These are phyloP conservation scores for Eucalyptus melliodora DNA, from an alignment of 345 rosid species.

Conservation along the genomic window DNA sequence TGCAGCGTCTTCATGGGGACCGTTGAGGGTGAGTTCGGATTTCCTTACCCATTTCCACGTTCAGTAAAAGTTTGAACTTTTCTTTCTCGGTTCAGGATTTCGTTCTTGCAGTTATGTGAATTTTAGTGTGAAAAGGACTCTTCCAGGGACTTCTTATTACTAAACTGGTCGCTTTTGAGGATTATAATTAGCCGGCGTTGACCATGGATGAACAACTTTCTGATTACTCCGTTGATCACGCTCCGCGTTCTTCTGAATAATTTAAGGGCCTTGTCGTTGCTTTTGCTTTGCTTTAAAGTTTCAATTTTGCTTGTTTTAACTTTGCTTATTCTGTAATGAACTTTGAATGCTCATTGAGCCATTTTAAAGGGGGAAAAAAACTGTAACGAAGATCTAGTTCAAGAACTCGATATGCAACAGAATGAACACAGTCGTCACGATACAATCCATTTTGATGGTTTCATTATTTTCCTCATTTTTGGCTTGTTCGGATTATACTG, in stretches of 20 bases:
- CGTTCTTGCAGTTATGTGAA: not conserved
- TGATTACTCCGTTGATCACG: not conserved
- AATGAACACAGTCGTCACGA: not conserved
- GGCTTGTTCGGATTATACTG: not conserved
- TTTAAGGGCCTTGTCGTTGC: not conserved
- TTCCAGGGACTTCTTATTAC: not conserved
- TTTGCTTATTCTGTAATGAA: not conserved
- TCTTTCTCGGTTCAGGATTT: not conserved
- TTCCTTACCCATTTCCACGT: not conserved
- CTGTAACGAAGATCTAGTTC: not conserved
- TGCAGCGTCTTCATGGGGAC: conserved; percentile 70
- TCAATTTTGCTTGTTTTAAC: not conserved
- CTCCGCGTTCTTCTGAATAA: not conserved
- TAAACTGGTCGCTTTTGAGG: not conserved
- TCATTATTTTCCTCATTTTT: not conserved
- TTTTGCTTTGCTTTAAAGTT: not conserved
- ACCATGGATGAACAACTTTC: not conserved
- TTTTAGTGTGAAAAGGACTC: not conserved
- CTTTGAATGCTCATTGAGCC: not conserved
- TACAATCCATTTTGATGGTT: not conserved
- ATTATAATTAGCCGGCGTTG: not conserved
- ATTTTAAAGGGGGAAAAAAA: not conserved
- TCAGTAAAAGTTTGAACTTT: not conserved
- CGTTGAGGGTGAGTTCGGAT: conserved; percentile 30
- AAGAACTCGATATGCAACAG: not conserved